These are phyloP conservation scores for Auriscalpium vulgare DNA, from an alignment of 768 basidiomycete species.

Conservation along the genomic window DNA sequence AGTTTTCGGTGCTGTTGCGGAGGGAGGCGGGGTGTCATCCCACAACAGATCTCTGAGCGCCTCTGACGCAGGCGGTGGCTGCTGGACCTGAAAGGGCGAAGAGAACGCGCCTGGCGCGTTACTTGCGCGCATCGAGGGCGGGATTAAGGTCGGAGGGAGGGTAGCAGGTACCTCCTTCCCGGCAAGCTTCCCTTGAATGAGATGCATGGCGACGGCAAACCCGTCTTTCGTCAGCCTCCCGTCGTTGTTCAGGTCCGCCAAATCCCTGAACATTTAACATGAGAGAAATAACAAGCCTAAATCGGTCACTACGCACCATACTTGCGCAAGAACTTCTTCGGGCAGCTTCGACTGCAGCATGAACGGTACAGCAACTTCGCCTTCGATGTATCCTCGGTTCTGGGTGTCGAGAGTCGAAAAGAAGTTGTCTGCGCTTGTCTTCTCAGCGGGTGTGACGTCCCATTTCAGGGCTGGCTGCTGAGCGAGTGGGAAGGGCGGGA, in stretches of 20 bases:
- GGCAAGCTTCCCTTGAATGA: constrained; percentile 79
- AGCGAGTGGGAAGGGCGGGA: constrained; percentile 13
- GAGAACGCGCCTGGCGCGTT: constrained; percentile 18
- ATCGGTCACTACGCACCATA: constrained; percentile 66
- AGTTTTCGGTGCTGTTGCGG: constrained; percentile 27
- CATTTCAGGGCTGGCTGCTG: constrained; percentile 36
- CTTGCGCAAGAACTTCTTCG: constrained; percentile 75
- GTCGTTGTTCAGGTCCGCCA: constrained; percentile 83
- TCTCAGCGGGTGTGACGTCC: constrained; percentile 82
- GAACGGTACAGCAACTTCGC: constrained; percentile 92
- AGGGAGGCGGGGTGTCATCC: constrained; percentile 30
- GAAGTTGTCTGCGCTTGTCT: constrained; percentile 64
- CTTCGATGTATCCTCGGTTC: constrained; percentile 77
- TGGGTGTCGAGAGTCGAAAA: constrained; percentile 78
- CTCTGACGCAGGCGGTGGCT: constrained; percentile 23
- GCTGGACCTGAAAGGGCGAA: constrained; percentile 24
- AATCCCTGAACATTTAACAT: constrained; percentile 55
- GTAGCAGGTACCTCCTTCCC: constrained; percentile 67
- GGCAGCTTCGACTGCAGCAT: constrained; percentile 85
- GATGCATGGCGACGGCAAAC: constrained; percentile 91
- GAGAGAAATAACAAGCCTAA: background rate
- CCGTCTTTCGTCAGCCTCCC: constrained; percentile 84
- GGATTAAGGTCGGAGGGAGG: constrained; percentile 71
- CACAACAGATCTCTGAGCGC: constrained; percentile 39
- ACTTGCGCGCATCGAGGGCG: constrained; percentile 64